A percentile compares a stretch with the other conserved stretches of the same genome.
phyloP scores from a whole-genome alignment of 495 filamentous ascomycete genomes.

The Lasiosphaeria hispida region DNA sequence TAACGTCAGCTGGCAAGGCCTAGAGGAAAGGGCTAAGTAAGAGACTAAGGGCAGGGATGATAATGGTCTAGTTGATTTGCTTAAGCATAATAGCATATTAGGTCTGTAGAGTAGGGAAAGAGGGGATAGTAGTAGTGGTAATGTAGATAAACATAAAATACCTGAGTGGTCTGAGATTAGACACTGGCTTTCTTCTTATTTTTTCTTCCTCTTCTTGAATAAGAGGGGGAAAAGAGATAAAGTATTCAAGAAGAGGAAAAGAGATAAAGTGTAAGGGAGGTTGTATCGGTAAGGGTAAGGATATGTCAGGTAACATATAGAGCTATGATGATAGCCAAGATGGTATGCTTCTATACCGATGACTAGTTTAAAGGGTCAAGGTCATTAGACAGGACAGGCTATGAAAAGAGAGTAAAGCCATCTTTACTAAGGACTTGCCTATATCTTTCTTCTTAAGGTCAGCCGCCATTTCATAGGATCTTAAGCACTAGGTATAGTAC shows the following conservation, averaged over 20 bases:
- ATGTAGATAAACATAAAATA: conserved; percentile 66
- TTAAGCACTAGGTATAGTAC: not conserved
- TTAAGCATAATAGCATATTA: conserved; percentile 49
- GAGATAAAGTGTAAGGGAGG: no score
- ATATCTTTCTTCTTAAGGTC: conserved; percentile 1
- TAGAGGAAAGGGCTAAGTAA: conserved; percentile 58
- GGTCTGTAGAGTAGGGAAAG: conserved; percentile 53
- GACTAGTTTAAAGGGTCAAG: conserved; percentile 62
- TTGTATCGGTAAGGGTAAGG: no score
- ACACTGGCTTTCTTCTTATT: no score
- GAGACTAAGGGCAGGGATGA: conserved; percentile 59
- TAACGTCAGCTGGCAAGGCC: conserved; percentile 57
- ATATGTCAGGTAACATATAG: no score
- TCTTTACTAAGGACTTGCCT: conserved; percentile 15
- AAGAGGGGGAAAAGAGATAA: no score
- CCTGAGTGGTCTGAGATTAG: no score
- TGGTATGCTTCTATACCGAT: conserved; percentile 46
- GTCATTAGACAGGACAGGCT: conserved; percentile 36
- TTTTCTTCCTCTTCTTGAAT: no score
- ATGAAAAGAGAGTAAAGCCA: conserved; percentile 18
- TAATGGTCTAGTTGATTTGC: conserved; percentile 63
- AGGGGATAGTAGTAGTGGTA: conserved; percentile 60
- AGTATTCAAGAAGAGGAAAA: no score
- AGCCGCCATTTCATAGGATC: not conserved
- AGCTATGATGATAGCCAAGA: conserved; percentile 57